Percentiles rank a stretch among this genome's conserved stretches.
Conservation (phyloP, 495 filamentous ascomycete genomes). For the Xylaria sp. region DNA sequence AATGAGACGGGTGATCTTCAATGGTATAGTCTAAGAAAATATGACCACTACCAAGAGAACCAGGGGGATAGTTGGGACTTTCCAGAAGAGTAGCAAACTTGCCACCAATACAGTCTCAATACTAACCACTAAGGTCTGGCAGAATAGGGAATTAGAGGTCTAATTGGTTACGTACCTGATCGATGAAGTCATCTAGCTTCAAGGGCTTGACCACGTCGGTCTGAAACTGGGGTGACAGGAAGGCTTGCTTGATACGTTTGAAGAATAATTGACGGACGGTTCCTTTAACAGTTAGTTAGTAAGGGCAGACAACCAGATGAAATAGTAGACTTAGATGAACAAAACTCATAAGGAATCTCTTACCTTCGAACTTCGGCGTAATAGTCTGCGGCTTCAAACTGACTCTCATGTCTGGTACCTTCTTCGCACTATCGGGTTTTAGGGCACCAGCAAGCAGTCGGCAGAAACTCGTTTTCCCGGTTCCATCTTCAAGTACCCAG, state of each 20-base stretch:
- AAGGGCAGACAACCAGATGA: background rate
- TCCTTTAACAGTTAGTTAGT: slow-evolving; percentile 46
- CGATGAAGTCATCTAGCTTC: slow-evolving; percentile 97
- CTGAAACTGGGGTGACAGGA: slow-evolving; percentile 96
- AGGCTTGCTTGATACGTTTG: slow-evolving; percentile 96
- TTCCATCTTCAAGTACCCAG: slow-evolving; percentile 68
- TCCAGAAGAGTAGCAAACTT: background rate
- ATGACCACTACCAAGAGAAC: background rate
- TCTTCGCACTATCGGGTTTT: slow-evolving; percentile 79
- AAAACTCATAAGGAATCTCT: background rate
- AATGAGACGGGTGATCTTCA: background rate
- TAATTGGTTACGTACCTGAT: slow-evolving; percentile 59
- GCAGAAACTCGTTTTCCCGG: slow-evolving; percentile 97
- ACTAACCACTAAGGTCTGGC: background rate
- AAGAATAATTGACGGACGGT: slow-evolving; percentile 91
- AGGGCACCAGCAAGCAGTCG: slow-evolving; percentile 90
- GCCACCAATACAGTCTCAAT: background rate
- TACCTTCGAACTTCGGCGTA: slow-evolving; percentile 85
- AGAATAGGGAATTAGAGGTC: background rate
- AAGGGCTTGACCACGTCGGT: slow-evolving; percentile 99
- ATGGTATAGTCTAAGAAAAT: background rate
- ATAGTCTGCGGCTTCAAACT: slow-evolving; percentile 99
- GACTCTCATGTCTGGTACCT: slow-evolving; percentile 92
- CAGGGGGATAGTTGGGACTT: background rate
- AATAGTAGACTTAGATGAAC: background rate